phyloP scores from a whole-genome alignment of 164 flowering plant species.

The Taxillus chinensis region DNA sequence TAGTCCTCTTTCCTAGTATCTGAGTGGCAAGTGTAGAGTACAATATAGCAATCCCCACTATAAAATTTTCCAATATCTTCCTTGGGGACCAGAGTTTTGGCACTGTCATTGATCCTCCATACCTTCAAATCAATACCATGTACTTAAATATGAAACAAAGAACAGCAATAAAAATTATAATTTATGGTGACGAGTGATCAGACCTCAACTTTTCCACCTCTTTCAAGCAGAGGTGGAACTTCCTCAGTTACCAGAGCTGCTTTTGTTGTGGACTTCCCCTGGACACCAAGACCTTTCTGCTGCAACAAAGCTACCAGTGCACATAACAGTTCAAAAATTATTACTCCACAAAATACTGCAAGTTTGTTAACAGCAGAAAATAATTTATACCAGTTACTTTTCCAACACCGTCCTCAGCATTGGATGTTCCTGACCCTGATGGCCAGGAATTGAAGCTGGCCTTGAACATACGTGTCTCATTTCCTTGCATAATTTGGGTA shows the following conservation, averaged over 20 bases:
- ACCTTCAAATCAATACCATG: constrained; percentile 38
- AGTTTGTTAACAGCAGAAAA: too few species aligned
- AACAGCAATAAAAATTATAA: background rate
- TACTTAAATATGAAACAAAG: too few species aligned
- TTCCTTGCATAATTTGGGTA: constrained; percentile 89
- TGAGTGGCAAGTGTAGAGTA: constrained; percentile 86
- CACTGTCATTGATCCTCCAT: constrained; percentile 85
- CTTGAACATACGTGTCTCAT: constrained; percentile 86
- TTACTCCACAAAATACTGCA: background rate
- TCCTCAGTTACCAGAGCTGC: constrained; percentile 74
- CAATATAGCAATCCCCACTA: constrained; percentile 92
- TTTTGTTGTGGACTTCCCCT: constrained; percentile 47
- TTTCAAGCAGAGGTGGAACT: constrained; percentile 89
- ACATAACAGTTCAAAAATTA: constrained; percentile 4
- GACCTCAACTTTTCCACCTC: constrained; percentile 93
- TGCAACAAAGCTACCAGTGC: constrained; percentile 70
- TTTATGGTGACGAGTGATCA: background rate
- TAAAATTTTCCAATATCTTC: constrained; percentile 94
- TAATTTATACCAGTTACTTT: constrained; percentile 80
- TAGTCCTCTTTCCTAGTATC: constrained; percentile 91
- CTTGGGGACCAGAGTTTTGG: constrained; percentile 73
- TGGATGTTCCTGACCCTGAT: constrained; percentile 58
- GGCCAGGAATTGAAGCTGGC: constrained; percentile 97
- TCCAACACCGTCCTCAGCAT: constrained; percentile 92
- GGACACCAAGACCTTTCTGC: constrained; percentile 90